These are phyloP conservation scores for Geotrichum siamense DNA, from an alignment of 1,139 yeast genomes.

Conservation along the genomic window DNA sequence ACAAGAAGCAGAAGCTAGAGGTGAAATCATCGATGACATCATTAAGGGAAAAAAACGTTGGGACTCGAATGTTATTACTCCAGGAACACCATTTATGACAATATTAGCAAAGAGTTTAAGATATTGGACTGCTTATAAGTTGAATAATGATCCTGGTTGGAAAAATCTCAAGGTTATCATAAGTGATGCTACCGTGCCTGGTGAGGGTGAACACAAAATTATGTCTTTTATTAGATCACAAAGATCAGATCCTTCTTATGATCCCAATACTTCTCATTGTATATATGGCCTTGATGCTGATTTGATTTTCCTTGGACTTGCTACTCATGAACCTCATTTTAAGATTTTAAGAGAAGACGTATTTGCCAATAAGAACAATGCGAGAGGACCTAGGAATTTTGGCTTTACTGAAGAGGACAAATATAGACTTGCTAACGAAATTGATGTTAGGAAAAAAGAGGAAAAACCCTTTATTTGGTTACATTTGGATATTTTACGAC, in stretches of 20 bases:
- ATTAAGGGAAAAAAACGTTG: conserved; percentile 48
- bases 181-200: conserved; percentile 98
- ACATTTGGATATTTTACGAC: conserved; percentile 79
- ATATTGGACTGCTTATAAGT: conserved; percentile 86
- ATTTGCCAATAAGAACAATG: conserved; percentile 54
- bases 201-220: conserved; percentile 98
- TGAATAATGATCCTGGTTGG: conserved; percentile 89
- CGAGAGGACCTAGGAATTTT: conserved; percentile 15
- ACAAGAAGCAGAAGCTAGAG: conserved; percentile 42
- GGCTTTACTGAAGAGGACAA: conserved; percentile 26
- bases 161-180: conserved; percentile 73
- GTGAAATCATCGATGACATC: conserved; percentile 39
- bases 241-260: conserved; percentile 64
- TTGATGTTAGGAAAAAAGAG: conserved; percentile 47
- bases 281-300: conserved; percentile 98
- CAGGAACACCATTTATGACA: conserved; percentile 98
- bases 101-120: conserved; percentile 75
- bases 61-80: conserved; percentile 93
- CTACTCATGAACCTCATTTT: conserved; percentile 96
- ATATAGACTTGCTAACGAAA: conserved; percentile 46
- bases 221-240: conserved; percentile 88
- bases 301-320: conserved; percentile 91
- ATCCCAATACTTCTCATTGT: conserved; percentile 88
- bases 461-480: conserved; percentile 91
- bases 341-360: conserved; percentile 92